Base-by-base conservation (phyloP, 352 stramenopile species). In the Phytopythium sindhum region DNA sequence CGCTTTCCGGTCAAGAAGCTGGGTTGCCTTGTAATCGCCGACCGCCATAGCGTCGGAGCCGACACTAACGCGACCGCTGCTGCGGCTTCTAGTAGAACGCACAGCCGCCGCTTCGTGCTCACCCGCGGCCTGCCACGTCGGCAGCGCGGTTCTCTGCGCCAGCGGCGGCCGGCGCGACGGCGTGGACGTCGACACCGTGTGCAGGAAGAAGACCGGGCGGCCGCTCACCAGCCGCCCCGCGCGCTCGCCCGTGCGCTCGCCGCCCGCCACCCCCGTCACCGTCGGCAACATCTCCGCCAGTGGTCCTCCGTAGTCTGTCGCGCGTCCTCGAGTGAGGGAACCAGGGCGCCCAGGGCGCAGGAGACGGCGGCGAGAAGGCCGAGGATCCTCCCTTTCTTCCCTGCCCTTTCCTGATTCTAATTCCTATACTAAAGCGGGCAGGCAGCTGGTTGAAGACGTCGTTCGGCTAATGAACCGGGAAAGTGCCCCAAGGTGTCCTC, bases 171-270 rank as follows among this genome's bases (percentile, higher is more conserved):
- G 74, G 15, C 73, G 68, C 52, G 74, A 81, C 23, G 80, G 77
- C 15, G 77, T 88, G 4, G 80, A 81, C 15, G 80, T 71, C 24
- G 78, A 83, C 23, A 89, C 77, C 0, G 80, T 87, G 64, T 89
- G 78, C 54, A 73, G 82, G 33, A 78, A 72, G 33, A 72, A 72
- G 33, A 72, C 67, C n/a, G 33, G 63, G 11, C 57, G 63, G 42
- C 42, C 23, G 42, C 58, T n/a, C 35, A 23, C 28, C 41, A 12
- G 33, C 33, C 33, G 33, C 33, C 14, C 21, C 2, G 23, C 53
- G 53, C 29, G 19, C 53, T 59, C 53, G 53, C 53, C 53, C 31
- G 53, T 59, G 29, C 33, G 53, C 53, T 59, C 19, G 19, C 53
- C 53, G 39, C 33, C 55, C 55, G 56, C 31, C 31, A n/a, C 53